These are phyloP conservation scores for Phytophthora boehmeriae DNA, from an alignment of 352 stramenopile genomes.

Conservation along the genomic window DNA sequence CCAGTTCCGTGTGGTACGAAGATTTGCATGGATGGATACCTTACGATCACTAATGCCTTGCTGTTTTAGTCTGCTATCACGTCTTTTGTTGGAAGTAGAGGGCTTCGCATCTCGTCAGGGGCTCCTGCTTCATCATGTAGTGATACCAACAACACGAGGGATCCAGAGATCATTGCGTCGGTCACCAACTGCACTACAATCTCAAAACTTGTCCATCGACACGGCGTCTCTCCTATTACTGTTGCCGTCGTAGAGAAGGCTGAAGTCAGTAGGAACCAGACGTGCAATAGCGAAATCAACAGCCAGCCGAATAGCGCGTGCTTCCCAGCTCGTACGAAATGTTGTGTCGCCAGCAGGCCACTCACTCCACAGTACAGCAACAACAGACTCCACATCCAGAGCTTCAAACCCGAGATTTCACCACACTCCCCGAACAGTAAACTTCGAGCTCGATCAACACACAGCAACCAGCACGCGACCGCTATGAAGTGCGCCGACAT, in stretches of 20 bases:
- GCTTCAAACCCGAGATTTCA: conserved; percentile 9
- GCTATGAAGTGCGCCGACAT: conserved; percentile 21
- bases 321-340: conserved; percentile 5
- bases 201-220: background rate
- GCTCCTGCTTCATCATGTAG: background rate
- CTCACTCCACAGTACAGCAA: conserved; percentile 13
- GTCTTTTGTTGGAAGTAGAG: background rate
- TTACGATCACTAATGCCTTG: too few relatives aligned
- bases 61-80: background rate
- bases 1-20: background rate
- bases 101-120: background rate
- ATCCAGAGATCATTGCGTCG: background rate
- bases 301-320: conserved; percentile 13
- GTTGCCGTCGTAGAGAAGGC: background rate
- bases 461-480: conserved; percentile 17
- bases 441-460: conserved; percentile 9
- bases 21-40: background rate
- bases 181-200: background rate
- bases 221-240: background rate
- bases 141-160: background rate
- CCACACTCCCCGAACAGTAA: conserved; percentile 18
- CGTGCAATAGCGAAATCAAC: conserved; percentile 11
- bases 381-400: conserved; percentile 12
- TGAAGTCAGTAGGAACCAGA: conserved; percentile 6
- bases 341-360: conserved; percentile 9